Evolutionary conservation across 495 filamentous ascomycete genomes (phyloP), one percentile per base, ranked within the genome.

Genomic region (Tuber umbilicatum): DNA sequence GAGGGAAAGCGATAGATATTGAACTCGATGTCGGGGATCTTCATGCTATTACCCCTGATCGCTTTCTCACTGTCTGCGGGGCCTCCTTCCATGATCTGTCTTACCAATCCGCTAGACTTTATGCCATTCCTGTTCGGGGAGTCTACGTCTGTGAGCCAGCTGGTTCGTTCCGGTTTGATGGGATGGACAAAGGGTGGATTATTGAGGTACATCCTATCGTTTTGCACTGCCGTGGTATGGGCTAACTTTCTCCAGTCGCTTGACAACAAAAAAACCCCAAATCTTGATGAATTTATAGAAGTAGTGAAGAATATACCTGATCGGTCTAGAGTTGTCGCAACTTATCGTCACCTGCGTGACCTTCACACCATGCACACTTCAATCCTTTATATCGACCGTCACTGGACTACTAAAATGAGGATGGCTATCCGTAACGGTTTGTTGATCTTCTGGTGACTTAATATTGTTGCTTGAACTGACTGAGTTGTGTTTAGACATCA

Each of bases 141-240:
- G 95, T 99, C 27, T 99, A 91, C 82, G 91, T 97, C 68, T 97
- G 94, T 81, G 95, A 99, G 83, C 92, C 96, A 3, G 91, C 93
- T 14, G 96, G 95, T 16, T 97, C 94, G 7, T 99, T 97, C 86
- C 90, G 93, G 70, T 92, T 98, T 71, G 95, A 99, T 78, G 79
- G 79, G 21, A 91, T 92, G 23, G 89, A 97, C 73, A 92, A 91
- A 45, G 96, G 95, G 9, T 98, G 94, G 94, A 87, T 99, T 70
- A 90, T 99, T 68, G 91, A 97, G 82, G 86, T 86, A 23, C 64
- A 47, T 31, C 31, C 41, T 47, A 38, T 7, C 72, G 43, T 23
- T 68, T 27, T 69, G 41, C 23, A 16, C 50, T 21, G 37, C 23
- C 43, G 43, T 45, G 31, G 74, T 31, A 64, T 16, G 10, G 69